Evolutionary conservation across 805 yeast species (phyloP).

Genomic region (Zygosaccharomyces bailii): DNA sequence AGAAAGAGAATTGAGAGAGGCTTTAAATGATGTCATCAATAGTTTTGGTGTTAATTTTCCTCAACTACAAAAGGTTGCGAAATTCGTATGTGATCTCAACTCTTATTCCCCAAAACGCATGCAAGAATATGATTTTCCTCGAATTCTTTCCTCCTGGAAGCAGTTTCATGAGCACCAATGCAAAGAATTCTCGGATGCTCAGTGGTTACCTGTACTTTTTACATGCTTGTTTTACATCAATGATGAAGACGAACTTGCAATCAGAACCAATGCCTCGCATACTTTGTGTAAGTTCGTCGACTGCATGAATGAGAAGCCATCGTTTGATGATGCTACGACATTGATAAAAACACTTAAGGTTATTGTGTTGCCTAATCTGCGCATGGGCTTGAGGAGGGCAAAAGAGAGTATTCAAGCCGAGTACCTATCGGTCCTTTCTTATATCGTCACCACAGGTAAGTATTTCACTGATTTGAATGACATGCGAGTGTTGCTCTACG

Average conservation of each 20-base stretch:
- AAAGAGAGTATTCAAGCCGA: conserved; percentile 68
- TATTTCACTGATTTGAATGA: conserved; percentile 54
- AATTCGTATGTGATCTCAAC: conserved; percentile 62
- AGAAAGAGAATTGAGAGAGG: conserved; percentile 59
- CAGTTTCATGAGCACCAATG: conserved; percentile 56
- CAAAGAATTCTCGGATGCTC: conserved; percentile 42
- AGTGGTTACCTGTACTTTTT: conserved; percentile 80
- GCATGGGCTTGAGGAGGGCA: conserved; percentile 58
- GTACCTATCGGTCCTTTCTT: conserved; percentile 61
- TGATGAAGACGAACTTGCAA: conserved; percentile 74
- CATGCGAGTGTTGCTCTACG: conserved; percentile 58
- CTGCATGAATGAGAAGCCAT: conserved; percentile 37
- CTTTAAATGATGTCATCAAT: conserved; percentile 56
- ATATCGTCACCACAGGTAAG: conserved; percentile 49
- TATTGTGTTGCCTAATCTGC: conserved; percentile 60
- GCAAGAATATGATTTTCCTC: conserved; percentile 76
- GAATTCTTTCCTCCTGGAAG: conserved; percentile 65
- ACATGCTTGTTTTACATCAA: conserved; percentile 66
- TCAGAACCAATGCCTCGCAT: conserved; percentile 73
- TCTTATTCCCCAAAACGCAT: conserved; percentile 59
- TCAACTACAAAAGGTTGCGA: conserved; percentile 45
- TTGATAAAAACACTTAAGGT: conserved; percentile 44
- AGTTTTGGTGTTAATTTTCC: conserved; percentile 54
- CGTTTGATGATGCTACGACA: conserved; percentile 29
- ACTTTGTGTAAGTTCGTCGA: conserved; percentile 65